These are phyloP conservation scores for Pichia sp. DNA, from an alignment of 1,139 yeast species.

Conservation along the genomic window DNA sequence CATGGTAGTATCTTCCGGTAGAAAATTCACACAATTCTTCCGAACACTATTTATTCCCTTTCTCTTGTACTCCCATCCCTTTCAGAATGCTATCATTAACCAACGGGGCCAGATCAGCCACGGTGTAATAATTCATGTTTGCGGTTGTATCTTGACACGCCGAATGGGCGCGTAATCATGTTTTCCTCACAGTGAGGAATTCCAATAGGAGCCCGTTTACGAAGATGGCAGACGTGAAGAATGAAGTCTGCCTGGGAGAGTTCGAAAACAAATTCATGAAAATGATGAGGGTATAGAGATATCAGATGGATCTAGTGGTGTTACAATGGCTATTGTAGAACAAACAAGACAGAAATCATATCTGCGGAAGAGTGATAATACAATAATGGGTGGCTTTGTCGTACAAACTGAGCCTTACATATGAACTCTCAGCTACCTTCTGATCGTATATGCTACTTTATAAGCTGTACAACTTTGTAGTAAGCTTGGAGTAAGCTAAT, in stretches of 20 bases:
- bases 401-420: neutral
- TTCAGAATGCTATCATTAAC: neutral
- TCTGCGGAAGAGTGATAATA: no score
- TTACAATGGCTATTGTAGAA: no score
- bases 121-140: neutral
- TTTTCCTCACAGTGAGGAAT: neutral
- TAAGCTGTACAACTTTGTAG: no score
- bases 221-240: neutral
- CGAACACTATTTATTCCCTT: neutral
- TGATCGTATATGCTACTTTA: no score
- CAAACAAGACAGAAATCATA: no score
- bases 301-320: no score
- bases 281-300: no score
- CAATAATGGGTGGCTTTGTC: neutral
- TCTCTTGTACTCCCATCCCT: no score
- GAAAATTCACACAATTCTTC: neutral
- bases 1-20: constrained; percentile 30
- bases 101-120: neutral
- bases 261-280: no score
- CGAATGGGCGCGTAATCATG: constrained; percentile 3
- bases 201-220: neutral
- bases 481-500: no score
- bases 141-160: neutral
- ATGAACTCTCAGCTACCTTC: neutral
- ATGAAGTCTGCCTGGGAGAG: neutral